Percentiles rank a stretch among this genome's conserved stretches.
Evolutionary conservation across 2,329 filamentous ascomycete genomes (phyloP).

Genomic region (Pyrenophora graminea): DNA sequence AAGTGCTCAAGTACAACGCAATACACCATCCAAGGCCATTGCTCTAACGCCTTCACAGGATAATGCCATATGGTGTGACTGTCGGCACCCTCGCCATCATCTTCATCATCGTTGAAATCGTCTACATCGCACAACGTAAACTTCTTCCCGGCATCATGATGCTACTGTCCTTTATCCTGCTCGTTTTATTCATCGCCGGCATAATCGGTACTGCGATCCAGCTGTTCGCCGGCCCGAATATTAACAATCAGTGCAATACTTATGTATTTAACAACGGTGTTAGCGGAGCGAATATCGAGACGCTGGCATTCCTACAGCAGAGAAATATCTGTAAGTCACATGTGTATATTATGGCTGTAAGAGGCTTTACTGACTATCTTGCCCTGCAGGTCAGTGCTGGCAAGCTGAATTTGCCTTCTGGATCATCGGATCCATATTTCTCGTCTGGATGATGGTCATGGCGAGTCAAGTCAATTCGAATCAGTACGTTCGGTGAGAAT

Average conservation of each 20-base stretch:
- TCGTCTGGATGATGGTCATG: conserved; percentile 69
- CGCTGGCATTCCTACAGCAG: conserved; percentile 66
- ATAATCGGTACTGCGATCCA: conserved; percentile 67
- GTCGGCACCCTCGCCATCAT: conserved; percentile 60
- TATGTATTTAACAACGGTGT: conserved; percentile 56
- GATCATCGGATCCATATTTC: conserved; percentile 65
- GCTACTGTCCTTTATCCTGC: conserved; percentile 63
- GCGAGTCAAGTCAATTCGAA: conserved; percentile 59
- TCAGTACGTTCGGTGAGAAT: conserved; percentile 34
- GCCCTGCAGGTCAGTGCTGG: conserved; percentile 61
- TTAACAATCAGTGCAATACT: conserved; percentile 63
- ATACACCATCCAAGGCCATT: neutral
- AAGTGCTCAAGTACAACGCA: conserved; percentile 2
- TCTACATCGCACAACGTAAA: conserved; percentile 60
- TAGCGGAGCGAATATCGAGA: conserved; percentile 57
- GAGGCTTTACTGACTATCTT: conserved; percentile 18
- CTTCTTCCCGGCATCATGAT: conserved; percentile 64
- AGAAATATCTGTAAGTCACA: conserved; percentile 60
- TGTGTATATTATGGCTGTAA: neutral
- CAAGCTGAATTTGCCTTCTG: conserved; percentile 66
- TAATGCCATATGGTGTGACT: conserved; percentile 67
- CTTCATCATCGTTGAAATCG: conserved; percentile 63
- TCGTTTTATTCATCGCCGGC: conserved; percentile 64
- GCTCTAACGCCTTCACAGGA: conserved; percentile 49
- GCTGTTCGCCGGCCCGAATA: conserved; percentile 61